Evolutionary conservation across 208 protist species (phyloP).

Genomic region (Naegleria lovaniensis): DNA sequence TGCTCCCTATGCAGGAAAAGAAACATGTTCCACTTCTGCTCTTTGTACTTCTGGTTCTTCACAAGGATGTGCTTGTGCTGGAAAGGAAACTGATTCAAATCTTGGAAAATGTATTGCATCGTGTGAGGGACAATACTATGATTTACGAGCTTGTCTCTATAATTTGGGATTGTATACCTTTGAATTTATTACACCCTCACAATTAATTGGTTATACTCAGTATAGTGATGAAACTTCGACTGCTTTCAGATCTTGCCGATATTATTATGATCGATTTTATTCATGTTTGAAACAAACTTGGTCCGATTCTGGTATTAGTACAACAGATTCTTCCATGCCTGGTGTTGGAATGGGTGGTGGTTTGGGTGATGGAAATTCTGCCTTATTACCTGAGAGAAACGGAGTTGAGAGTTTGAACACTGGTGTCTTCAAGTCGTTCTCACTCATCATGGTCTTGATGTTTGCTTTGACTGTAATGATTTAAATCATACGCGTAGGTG

Average conservation of each 20-base stretch:
- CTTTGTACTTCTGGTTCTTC: background rate
- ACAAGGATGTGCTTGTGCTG: background rate
- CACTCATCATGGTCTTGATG: no score
- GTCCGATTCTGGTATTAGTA: background rate
- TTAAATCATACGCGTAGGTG: no score
- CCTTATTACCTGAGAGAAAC: no score
- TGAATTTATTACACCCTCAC: background rate
- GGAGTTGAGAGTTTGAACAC: no score
- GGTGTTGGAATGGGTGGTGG: no score
- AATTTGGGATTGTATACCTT: background rate
- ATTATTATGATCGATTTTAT: background rate
- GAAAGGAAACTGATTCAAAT: background rate
- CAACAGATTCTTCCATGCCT: no score
- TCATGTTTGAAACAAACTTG: background rate
- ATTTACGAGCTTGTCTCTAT: background rate
- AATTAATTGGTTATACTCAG: background rate
- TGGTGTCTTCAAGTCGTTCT: no score
- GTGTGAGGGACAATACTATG: background rate
- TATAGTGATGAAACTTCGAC: background rate
- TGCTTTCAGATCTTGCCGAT: background rate
- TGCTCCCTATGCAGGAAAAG: background rate
- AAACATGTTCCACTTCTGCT: background rate
- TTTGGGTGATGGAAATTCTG: no score
- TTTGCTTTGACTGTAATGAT: no score
- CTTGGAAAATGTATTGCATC: background rate